Evolutionary conservation across 352 stramenopile genomes (phyloP).

Genomic region (Phytophthora pini): DNA sequence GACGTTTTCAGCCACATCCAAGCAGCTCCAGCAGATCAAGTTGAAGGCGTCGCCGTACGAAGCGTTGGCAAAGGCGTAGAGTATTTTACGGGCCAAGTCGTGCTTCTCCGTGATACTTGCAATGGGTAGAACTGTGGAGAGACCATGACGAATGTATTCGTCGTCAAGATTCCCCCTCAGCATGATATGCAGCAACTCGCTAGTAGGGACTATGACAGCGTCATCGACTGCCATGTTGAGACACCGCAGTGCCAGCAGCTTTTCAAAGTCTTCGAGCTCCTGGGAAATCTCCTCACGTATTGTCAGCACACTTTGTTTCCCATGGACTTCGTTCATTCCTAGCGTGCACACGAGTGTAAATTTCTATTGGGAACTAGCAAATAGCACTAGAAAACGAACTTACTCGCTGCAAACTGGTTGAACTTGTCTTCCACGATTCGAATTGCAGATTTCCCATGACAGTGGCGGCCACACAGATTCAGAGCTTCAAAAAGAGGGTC

Average conservation of each 20-base stretch:
- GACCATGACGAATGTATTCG: slow-evolving; percentile 68
- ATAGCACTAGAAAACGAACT: neutral
- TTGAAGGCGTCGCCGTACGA: slow-evolving; percentile 67
- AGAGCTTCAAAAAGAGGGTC: slow-evolving; percentile 71
- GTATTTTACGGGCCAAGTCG: slow-evolving; percentile 55
- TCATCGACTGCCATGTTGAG: slow-evolving; percentile 61
- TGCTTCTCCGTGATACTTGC: slow-evolving; percentile 66
- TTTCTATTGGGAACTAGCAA: neutral
- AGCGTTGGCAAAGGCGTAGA: slow-evolving; percentile 55
- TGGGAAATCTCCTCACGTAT: slow-evolving; percentile 74
- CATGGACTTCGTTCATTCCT: slow-evolving; percentile 65
- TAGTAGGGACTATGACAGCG: slow-evolving; percentile 48
- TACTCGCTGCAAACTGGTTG: slow-evolving; percentile 51
- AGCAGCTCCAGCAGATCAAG: slow-evolving; percentile 73
- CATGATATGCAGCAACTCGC: slow-evolving; percentile 67
- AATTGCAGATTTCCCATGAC: slow-evolving; percentile 49
- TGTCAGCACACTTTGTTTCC: slow-evolving; percentile 52
- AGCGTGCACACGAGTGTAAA: neutral
- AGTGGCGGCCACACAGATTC: slow-evolving; percentile 67
- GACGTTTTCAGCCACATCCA: slow-evolving; percentile 70
- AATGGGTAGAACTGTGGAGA: slow-evolving; percentile 66
- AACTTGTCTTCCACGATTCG: slow-evolving; percentile 57
- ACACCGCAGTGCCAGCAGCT: slow-evolving; percentile 59
- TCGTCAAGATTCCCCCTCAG: slow-evolving; percentile 55
- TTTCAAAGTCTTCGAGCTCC: slow-evolving; percentile 75